A percentile compares a stretch with the other conserved stretches of the same genome.
phyloP scores from a whole-genome alignment of 2,329 filamentous ascomycete genomes.

The Ilyonectria mors-panacis region DNA sequence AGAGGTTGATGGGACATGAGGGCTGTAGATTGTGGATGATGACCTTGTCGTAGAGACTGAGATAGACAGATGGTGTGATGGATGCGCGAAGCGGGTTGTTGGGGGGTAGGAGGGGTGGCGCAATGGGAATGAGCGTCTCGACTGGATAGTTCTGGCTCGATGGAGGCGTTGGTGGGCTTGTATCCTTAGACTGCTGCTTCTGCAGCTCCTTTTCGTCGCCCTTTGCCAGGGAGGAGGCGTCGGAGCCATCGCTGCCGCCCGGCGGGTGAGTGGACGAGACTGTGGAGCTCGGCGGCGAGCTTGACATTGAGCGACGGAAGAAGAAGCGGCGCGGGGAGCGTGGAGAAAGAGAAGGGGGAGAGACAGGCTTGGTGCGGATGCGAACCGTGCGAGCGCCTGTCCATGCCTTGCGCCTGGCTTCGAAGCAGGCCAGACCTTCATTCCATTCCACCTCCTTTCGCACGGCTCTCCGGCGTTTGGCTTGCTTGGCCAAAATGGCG shows the following conservation, averaged over 20 bases:
- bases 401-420: slow-evolving; percentile 85
- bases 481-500: slow-evolving; percentile 64
- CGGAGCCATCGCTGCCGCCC: slow-evolving; percentile 53
- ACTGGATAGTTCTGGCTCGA: slow-evolving; percentile 61
- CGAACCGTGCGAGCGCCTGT: slow-evolving; percentile 79
- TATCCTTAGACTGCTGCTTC: slow-evolving; percentile 53
- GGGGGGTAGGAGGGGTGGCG: slow-evolving; percentile 79
- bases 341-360: slow-evolving; percentile 60
- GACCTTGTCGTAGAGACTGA: slow-evolving; percentile 91
- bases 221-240: slow-evolving; percentile 59
- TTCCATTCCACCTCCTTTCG: slow-evolving; percentile 84
- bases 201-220: slow-evolving; percentile 53
- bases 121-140: slow-evolving; percentile 78
- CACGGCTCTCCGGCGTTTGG: slow-evolving; percentile 69
- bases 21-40: slow-evolving; percentile 85
- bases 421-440: slow-evolving; percentile 84
- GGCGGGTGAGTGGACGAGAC: slow-evolving; percentile 39
- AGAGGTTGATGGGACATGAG: slow-evolving; percentile 88
- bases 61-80: slow-evolving; percentile 81
- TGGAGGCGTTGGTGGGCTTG: slow-evolving; percentile 48
- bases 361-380: slow-evolving; percentile 63
- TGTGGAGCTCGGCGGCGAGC: slow-evolving; percentile 54
- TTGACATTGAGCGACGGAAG: slow-evolving; percentile 63
- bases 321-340: slow-evolving; percentile 66
- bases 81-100: slow-evolving; percentile 83